phyloP scores from a whole-genome alignment of 495 filamentous ascomycete species.

The Zalerion maritima region DNA sequence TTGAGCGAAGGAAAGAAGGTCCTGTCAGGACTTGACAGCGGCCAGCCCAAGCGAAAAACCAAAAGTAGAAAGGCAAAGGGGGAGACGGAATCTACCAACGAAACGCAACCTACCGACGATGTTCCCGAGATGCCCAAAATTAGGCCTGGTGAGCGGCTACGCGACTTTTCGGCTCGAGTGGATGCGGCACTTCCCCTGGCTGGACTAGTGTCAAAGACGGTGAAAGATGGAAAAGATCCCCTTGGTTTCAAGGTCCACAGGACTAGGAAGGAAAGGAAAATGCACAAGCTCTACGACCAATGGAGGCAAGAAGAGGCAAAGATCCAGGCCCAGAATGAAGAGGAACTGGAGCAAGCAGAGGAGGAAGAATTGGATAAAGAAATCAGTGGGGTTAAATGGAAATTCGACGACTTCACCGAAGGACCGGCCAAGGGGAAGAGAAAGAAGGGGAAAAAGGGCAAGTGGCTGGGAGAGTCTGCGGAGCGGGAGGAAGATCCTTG shows the following conservation, averaged over 20 bases:
- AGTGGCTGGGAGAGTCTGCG: constrained; percentile 21
- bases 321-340: constrained; percentile 42
- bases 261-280: constrained; percentile 69
- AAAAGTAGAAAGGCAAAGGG: constrained; percentile 30
- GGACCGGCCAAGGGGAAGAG: constrained; percentile 25
- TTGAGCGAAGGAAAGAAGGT: constrained; percentile 41
- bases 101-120: constrained; percentile 1
- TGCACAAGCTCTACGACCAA: constrained; percentile 64
- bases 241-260: constrained; percentile 39
- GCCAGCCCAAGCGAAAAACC: constrained; percentile 26
- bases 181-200: constrained; percentile 70
- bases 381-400: constrained; percentile 40
- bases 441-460: constrained; percentile 37
- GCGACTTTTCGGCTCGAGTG: constrained; percentile 72
- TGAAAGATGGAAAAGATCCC: constrained; percentile 32
- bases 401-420: constrained; percentile 25
- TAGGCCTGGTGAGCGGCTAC: constrained; percentile 63
- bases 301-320: constrained; percentile 57
- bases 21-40: constrained; percentile 56
- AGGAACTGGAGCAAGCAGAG: constrained; percentile 46
- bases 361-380: constrained; percentile 50
- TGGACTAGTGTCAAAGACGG: constrained; percentile 40
- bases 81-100: constrained; percentile 3
- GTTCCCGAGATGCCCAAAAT: constrained; percentile 44
- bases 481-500: constrained; percentile 56